Conservation (phyloP, 352 stramenopile genomes). For the Pythium monospermum region DNA sequence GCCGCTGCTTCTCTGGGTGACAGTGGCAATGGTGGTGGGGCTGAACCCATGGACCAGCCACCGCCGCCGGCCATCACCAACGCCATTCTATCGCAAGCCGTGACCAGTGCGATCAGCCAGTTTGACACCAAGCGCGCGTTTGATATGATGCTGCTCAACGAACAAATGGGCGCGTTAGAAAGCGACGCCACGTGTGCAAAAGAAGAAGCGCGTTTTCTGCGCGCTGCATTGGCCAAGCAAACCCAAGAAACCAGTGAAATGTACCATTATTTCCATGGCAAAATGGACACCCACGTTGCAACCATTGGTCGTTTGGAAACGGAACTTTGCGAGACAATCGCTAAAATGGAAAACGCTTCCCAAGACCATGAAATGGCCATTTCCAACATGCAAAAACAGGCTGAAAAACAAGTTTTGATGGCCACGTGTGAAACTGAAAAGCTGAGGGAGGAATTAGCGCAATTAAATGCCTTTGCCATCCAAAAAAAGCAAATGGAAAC, state of each 20-base stretch:
- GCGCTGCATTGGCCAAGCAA: slow-evolving; percentile 32
- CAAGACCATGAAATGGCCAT: slow-evolving; percentile 17
- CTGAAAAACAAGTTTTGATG: slow-evolving; percentile 15
- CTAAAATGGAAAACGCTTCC: slow-evolving; percentile 15
- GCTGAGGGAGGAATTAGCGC: slow-evolving; percentile 33
- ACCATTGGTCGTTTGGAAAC: slow-evolving; percentile 56
- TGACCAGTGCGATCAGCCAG: slow-evolving; percentile 36
- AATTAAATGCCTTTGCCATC: slow-evolving; percentile 47
- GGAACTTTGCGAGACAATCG: slow-evolving; percentile 23
- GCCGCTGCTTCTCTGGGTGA: too few relatives aligned
- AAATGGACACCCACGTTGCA: slow-evolving; percentile 74
- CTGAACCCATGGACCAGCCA: not conserved
- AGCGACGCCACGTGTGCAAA: slow-evolving; percentile 30
- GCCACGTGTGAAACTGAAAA: slow-evolving; percentile 17
- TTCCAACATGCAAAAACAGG: slow-evolving; percentile 9
- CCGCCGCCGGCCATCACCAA: slow-evolving; percentile 20
- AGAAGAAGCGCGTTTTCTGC: slow-evolving; percentile 45
- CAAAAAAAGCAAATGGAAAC: slow-evolving; percentile 47
- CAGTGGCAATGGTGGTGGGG: not conserved
- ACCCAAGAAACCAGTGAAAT: slow-evolving; percentile 72
- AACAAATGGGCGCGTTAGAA: slow-evolving; percentile 37
- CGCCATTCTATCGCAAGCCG: slow-evolving; percentile 42
- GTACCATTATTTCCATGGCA: slow-evolving; percentile 85
- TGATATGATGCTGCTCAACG: slow-evolving; percentile 62
- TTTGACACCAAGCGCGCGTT: slow-evolving; percentile 55